Base-by-base conservation (phyloP, 2,329 filamentous ascomycete genomes). In the Apiospora arundinis region DNA sequence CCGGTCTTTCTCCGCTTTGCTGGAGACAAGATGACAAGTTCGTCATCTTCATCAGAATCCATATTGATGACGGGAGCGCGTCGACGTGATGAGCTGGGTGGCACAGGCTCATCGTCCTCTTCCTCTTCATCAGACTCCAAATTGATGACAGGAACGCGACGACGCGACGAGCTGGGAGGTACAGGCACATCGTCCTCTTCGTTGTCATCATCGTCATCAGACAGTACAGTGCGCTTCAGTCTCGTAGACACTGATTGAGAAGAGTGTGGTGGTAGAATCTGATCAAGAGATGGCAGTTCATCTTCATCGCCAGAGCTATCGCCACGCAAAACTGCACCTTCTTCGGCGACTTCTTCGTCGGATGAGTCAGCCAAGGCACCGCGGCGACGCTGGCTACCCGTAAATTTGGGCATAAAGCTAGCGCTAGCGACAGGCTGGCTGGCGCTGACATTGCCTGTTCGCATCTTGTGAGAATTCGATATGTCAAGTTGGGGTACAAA, bases 241-340 rank as follows among this genome's bases (percentile, higher is more conserved):
- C 73, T 77, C 8, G 75, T 77, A 52, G 78, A 77, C 37, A 79
- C 78, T 23, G 79, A 79, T 60, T 80, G 79, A 18, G 78, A 80
- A 21, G 79, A 80, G 6, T 70, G 72, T 9, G 63, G 68, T 9
- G 67, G 70, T 2, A 66, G 32, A 40, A 69, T n/a, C 37, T 71
- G 52, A n/a, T 40, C 49, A 42, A 74, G 69, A 49, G 73, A 68
- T 44, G 75, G 75, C 4, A 76, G 68, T 18, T 72, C 63, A 44
- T 75, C 74, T 25, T 75, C 74, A 18, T 75, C 75, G 25, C 73
- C 74, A 8, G 78, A 77, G 21, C 60, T 68, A 18, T 75, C 75
- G 9, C 70, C 52, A 12, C 73, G 73, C 28, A 70, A 72, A 63
- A 74, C 74, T 37, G 72, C 75, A 52, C 74, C 71, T 67, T 76